phyloP scores from a whole-genome alignment of 768 basidiomycete species.

The Russula sp. region DNA sequence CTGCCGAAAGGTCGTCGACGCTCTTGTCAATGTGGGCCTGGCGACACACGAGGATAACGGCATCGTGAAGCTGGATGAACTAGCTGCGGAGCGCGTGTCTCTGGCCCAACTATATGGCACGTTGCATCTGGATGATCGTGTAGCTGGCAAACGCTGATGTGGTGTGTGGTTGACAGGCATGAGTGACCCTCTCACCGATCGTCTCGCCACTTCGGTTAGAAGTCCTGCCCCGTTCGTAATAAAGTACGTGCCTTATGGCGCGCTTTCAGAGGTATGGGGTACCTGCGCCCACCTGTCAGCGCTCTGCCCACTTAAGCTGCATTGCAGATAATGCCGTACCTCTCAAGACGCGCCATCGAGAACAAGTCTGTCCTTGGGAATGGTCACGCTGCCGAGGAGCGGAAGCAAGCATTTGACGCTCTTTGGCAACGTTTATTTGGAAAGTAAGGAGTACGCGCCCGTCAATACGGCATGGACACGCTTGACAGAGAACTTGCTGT shows the following conservation, averaged over 20 bases:
- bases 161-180: slow-evolving; percentile 47
- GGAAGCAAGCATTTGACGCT: slow-evolving; percentile 45
- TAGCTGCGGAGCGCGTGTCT: slow-evolving; percentile 56
- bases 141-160: background rate
- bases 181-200: slow-evolving; percentile 73
- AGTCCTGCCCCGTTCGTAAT: slow-evolving; percentile 60
- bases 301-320: slow-evolving; percentile 16
- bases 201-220: slow-evolving; percentile 49
- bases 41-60: slow-evolving; percentile 28
- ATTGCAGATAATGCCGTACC: slow-evolving; percentile 78
- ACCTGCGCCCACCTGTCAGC: background rate
- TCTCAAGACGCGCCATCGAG: slow-evolving; percentile 83
- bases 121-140: slow-evolving; percentile 18
- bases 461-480: background rate
- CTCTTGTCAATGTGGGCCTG: slow-evolving; percentile 50
- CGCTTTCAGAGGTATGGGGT: slow-evolving; percentile 48
- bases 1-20: slow-evolving; percentile 50
- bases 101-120: slow-evolving; percentile 82
- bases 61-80: slow-evolving; percentile 38
- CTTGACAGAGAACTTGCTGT: background rate
- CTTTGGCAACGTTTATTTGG: slow-evolving; percentile 34
- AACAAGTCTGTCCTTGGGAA: slow-evolving; percentile 82
- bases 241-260: slow-evolving; percentile 81
- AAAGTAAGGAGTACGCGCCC: background rate
- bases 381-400: slow-evolving; percentile 59